Evolutionary conservation across 345 rosid genomes (phyloP).

Genomic region (Gossypium mustelinum): DNA sequence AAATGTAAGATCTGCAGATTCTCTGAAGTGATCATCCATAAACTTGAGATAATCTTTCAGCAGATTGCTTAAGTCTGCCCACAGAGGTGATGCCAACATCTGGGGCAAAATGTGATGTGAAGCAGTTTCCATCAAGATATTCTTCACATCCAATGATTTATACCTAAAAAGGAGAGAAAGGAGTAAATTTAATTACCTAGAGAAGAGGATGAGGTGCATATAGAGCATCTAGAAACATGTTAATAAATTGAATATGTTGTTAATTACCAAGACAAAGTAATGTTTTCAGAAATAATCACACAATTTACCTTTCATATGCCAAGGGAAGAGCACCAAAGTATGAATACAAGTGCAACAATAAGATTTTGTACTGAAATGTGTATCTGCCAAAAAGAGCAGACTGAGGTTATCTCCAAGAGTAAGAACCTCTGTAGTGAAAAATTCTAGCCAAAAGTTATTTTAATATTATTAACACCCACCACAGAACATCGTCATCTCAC

Average conservation of each 20-base stretch:
- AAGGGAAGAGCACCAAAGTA: conserved; percentile 67
- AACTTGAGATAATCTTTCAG: conserved; percentile 87
- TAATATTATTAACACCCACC: background rate
- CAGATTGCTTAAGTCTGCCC: conserved; percentile 64
- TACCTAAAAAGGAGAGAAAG: conserved; percentile 45
- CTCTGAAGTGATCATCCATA: conserved; percentile 97
- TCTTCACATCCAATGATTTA: conserved; percentile 93
- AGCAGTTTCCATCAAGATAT: conserved; percentile 88
- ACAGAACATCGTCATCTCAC: background rate
- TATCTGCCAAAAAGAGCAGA: conserved; percentile 50
- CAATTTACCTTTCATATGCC: conserved; percentile 72
- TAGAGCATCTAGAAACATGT: background rate
- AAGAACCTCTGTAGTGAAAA: background rate
- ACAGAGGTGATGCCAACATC: conserved; percentile 78
- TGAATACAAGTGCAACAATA: conserved; percentile 83
- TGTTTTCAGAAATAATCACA: background rate
- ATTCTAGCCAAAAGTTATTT: background rate
- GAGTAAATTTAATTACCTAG: conserved; percentile 13
- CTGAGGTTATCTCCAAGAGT: conserved; percentile 20
- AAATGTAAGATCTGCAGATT: conserved; percentile 95
- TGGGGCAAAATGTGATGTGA: conserved; percentile 84
- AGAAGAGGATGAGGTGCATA: background rate
- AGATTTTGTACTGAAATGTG: conserved; percentile 86
- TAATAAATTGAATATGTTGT: background rate
- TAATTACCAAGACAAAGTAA: background rate